Base-by-base conservation (phyloP, 352 stramenopile genomes). In the Salisapilia sapeloensis region DNA sequence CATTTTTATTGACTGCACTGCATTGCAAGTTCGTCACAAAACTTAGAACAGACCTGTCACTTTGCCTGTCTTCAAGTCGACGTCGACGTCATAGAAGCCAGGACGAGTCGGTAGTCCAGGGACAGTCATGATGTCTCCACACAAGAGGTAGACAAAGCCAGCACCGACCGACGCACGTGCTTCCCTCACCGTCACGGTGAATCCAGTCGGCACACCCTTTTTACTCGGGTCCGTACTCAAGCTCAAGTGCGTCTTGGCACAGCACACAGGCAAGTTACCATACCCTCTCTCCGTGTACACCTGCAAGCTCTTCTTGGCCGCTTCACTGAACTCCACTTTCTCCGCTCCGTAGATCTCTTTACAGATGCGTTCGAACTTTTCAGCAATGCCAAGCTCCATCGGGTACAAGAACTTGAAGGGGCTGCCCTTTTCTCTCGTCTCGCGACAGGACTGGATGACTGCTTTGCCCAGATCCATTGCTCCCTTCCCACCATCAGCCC, bases 81-180 rank as follows among this genome's bases (percentile, higher is more conserved):
- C 62, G 55, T 98, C 94, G 6, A 99, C 90, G 56, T 99, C 93
- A 50, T 97, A 97, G 61, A 98, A 99, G 40, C 92, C 92, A 13
- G 95, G 95, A 23, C 93, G 67, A 10, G 94, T 99, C 12, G 94
- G 92, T 1, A 99, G 61, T n/a, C 94, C 95, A 16, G 95, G 95
- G 38, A 99, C 94, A 1, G 94, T 99, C 85, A 97, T 98, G 48
- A 99, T 99, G 48, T 98, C 87, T 18, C 95, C 94, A 34, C 81
- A 91, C 25, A 96, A 56, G 27, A 92, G 46, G 50, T 95, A 94
- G 25, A 98, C 56, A 24, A 99, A 99, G 6, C 94, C 94, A 30
- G 94, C 95, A 10, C 95, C 95, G 27, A 93, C 86, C 31, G 86
- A 97, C 22, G 77, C 80, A 8, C 94, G 84, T 36, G 98, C 75